These are phyloP conservation scores for Tetrahymena elliotti DNA, from an alignment of 73 alveolate species.

Conservation along the genomic window DNA sequence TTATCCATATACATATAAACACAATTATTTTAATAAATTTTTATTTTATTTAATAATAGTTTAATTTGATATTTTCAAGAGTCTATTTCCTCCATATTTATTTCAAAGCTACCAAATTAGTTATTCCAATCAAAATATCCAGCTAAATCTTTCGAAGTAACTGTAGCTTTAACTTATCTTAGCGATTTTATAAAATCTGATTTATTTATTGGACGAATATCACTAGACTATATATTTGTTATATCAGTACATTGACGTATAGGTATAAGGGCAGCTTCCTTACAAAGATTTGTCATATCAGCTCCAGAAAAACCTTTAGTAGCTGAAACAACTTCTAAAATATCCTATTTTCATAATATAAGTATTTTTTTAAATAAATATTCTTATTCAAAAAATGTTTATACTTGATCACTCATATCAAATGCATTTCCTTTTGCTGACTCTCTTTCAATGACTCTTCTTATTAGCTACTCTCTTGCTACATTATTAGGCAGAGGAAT, in stretches of 20 bases:
- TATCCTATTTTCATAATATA: constrained; percentile 32
- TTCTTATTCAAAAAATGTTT: no score
- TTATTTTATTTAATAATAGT: background rate
- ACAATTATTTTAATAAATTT: no score
- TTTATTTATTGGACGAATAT: constrained; percentile 69
- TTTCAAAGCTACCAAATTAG: constrained; percentile 74
- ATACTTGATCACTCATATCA: constrained; percentile 51
- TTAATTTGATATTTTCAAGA: constrained; percentile 15
- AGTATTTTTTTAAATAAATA: no score
- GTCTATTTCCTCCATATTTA: constrained; percentile 55
- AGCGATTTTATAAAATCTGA: constrained; percentile 83
- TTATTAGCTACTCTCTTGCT: constrained; percentile 74
- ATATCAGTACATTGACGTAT: constrained; percentile 64
- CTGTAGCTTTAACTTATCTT: constrained; percentile 82
- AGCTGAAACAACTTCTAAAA: constrained; percentile 52
- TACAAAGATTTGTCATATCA: constrained; percentile 74
- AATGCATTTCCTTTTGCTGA: constrained; percentile 47
- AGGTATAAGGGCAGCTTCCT: constrained; percentile 91
- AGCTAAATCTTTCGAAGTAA: constrained; percentile 69
- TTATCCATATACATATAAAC: no score
- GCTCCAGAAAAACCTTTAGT: constrained; percentile 97
- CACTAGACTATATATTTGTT: constrained; percentile 45
- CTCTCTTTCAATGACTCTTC: constrained; percentile 66
- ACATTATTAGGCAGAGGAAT: constrained; percentile 94
- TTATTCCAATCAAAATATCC: constrained; percentile 87